Base-by-base conservation (phyloP, 2,329 filamentous ascomycete species). In the Endoconidiophora laricicola region DNA sequence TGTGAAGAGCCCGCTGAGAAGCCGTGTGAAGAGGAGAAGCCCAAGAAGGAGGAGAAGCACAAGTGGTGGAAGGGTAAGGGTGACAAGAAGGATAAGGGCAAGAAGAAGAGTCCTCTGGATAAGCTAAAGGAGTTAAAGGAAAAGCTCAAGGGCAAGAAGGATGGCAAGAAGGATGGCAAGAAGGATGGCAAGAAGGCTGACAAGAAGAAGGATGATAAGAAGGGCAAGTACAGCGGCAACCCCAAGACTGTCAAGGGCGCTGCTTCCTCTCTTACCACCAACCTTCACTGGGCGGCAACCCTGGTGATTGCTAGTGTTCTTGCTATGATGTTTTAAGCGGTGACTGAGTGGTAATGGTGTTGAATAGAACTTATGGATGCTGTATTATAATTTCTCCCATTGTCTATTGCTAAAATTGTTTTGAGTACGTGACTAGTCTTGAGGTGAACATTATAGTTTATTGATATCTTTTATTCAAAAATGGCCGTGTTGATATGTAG, bases 11-110 rank as follows among this genome's bases (percentile, higher is more conserved):
- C 48, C 18, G 44, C 43, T 12, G 52, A 54, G 16, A 39, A 54
- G 48, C 48, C 52, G 4, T 45, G 46, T 24, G 48, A 49, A 46
- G 46, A 53, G 5, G 29, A 46, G 44, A 53, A 48, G 47, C 41
- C 33, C 40, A 49, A 55, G 52, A 46, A 50, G n/a, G 53, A 46
- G 24, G 46, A 54, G 44, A 52, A 55, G 46, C 48, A 56, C 38
- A 54, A 53, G 49, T 53, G 51, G 51, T 53, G 43, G 46, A 53
- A 53, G 51, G 51, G 47, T 29, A 53, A 53, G 43, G 42, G 41
- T 9, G 50, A 52, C 42, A 52, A 52, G 43, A 53, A 53, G 26
- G 39, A 46, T 23, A 45, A 51, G 49, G 45, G 40, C 7, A 48
- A 52, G 39, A 52, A 48, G 44, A 38, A 49, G n/a, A 46, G 36